Evolutionary conservation across 1,284 basidiomycete species (phyloP).

Genomic region (Apiotrichum akiyoshidainum): DNA sequence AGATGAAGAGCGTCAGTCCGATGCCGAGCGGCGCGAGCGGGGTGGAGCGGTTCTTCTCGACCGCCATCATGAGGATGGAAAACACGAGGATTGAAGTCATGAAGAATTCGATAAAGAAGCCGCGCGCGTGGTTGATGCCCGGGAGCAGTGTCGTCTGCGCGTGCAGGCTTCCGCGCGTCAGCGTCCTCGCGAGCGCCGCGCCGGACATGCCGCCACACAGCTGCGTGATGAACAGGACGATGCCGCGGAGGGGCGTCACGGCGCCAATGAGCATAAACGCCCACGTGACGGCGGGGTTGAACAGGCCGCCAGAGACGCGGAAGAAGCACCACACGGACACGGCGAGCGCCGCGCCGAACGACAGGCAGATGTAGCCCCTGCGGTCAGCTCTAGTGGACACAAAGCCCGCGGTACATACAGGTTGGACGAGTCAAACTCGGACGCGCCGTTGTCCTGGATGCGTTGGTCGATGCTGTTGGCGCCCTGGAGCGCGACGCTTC

Average conservation of each 20-base stretch:
- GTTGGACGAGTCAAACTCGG: conserved; percentile 42
- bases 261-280: conserved; percentile 53
- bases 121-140: conserved; percentile 37
- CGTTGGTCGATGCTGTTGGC: conserved; percentile 39
- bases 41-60: conserved; percentile 54
- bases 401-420: conserved; percentile 26
- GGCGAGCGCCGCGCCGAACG: conserved; percentile 53
- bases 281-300: conserved; percentile 54
- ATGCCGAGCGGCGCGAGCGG: conserved; percentile 57
- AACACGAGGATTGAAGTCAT: conserved; percentile 51
- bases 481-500: conserved; percentile 42
- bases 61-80: conserved; percentile 52
- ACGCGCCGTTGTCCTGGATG: conserved; percentile 28
- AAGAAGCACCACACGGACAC: conserved; percentile 54
- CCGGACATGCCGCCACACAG: conserved; percentile 53
- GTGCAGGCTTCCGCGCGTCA: conserved; percentile 46
- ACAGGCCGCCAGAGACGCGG: conserved; percentile 49
- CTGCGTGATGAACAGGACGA: conserved; percentile 50
- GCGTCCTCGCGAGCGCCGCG: conserved; percentile 48
- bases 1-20: conserved; percentile 53
- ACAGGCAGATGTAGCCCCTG: conserved; percentile 52
- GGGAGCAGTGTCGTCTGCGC: conserved; percentile 48
- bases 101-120: conserved; percentile 53
- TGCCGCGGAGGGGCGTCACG: conserved; percentile 48
- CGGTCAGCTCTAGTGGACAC: conserved; percentile 29